phyloP scores from a whole-genome alignment of 805 yeast genomes.

The Kuraishia molischiana region DNA sequence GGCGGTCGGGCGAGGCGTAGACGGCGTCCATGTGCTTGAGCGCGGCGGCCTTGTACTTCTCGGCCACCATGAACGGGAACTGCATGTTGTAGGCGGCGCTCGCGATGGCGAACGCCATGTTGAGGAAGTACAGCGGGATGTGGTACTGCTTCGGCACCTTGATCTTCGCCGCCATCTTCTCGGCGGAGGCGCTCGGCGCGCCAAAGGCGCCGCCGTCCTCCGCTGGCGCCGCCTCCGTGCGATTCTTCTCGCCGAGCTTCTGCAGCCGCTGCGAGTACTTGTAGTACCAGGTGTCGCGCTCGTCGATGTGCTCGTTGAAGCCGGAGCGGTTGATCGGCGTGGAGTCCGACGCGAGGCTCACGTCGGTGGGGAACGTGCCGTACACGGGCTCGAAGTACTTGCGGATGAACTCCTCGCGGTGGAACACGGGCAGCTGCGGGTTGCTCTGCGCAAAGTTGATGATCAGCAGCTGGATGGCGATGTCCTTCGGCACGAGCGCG shows the following conservation, averaged over 20 bases:
- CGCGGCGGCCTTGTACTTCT: constrained; percentile 62
- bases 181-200: constrained; percentile 16
- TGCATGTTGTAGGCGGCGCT: constrained; percentile 64
- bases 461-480: constrained; percentile 57
- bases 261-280: constrained; percentile 28
- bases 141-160: constrained; percentile 37
- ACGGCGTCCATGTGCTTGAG: constrained; percentile 46
- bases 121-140: constrained; percentile 57
- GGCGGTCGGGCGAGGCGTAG: constrained; percentile 45
- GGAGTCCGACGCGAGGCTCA: constrained; percentile 49
- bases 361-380: constrained; percentile 47
- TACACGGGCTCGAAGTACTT: constrained; percentile 70
- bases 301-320: constrained; percentile 15
- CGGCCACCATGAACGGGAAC: constrained; percentile 56
- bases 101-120: constrained; percentile 73
- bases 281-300: constrained; percentile 36
- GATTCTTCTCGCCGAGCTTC: too few relatives aligned
- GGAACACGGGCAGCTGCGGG: constrained; percentile 75
- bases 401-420: constrained; percentile 65
- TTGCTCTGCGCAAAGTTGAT: constrained; percentile 72
- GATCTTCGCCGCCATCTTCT: constrained; percentile 24
- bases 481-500: constrained; percentile 55
- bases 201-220: constrained; percentile 5
- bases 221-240: constrained; percentile 8
- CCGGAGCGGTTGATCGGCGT: constrained; percentile 31